Base-by-base conservation (phyloP, 2,329 filamentous ascomycete genomes). In the Trichophyton benhamiae region DNA sequence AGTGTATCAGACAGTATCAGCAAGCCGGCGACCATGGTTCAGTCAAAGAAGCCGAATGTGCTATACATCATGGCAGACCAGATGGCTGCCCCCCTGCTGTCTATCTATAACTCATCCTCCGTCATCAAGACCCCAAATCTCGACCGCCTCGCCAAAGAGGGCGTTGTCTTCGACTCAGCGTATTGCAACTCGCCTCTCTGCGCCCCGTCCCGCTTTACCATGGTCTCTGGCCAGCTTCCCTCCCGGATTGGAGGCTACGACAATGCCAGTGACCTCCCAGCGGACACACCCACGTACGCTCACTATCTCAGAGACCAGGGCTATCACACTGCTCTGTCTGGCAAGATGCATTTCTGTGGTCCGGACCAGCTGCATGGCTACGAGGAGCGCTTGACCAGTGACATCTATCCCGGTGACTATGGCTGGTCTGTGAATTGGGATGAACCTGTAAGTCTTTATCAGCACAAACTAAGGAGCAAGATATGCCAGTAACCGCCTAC, bases 391-490 rank as follows among this genome's bases (percentile, higher is more conserved):
- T 80, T 96, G 69, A 96, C 91, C n/a, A 89, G 87, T 67, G 91
- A 96, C 73, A 96, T 96, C 71, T 96, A 96, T 74, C 91, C 91
- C 0, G 91, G 87, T 62, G 91, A 96, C 71, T 91, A 94, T 71
- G 91, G 91, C 65, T 96, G 91, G 91, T 87, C 87, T 11, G 91
- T 96, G 65, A 91, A 96, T 76, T 96, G 91, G 91, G 91, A 96
- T 72, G 85, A 91, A 73, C 91, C 91, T 9, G 86, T 75, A 70
- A 67, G 72, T 69, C 57, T 48, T 38, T 38, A 38, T 38, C 33
- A 38, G 33, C 33, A 38, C 11, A 11, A 38, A 13, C 17, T 9
- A 15, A 30, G 22, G 22, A 6, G 33, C 15, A 33, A 33, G 27
- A 33, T 5, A 27, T 17, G 7, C 22, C 11, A 55, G 3, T 11